Evolutionary conservation across 495 filamentous ascomycete genomes (phyloP).

Genomic region (Tuber brumale): DNA sequence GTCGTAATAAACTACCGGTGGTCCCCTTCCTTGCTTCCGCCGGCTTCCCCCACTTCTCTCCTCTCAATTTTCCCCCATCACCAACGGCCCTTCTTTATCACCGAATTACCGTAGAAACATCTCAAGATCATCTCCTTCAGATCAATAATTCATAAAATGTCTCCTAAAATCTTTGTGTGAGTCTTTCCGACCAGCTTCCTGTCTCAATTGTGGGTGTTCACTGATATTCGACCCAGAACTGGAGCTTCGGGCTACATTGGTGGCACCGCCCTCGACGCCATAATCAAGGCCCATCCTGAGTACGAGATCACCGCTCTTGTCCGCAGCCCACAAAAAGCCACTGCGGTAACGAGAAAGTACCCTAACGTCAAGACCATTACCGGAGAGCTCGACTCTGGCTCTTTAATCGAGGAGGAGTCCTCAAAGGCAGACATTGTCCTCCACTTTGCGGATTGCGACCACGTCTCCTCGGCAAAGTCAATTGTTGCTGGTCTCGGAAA

Average conservation of each 20-base stretch:
- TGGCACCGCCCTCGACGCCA: constrained; percentile 46
- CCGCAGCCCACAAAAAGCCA: constrained; percentile 42
- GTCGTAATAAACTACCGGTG: background rate
- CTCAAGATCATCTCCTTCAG: background rate
- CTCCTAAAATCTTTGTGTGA: constrained; percentile 39
- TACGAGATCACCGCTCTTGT: constrained; percentile 47
- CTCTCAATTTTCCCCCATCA: background rate
- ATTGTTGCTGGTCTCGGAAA: constrained; percentile 48
- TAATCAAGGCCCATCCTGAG: constrained; percentile 46
- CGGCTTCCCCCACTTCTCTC: background rate
- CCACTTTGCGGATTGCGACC: constrained; percentile 53
- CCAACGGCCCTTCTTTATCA: constrained; percentile 4
- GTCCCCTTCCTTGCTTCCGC: background rate
- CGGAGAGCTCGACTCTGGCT: constrained; percentile 51
- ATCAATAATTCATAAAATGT: constrained; percentile 23
- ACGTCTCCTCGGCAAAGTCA: constrained; percentile 49
- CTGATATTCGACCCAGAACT: constrained; percentile 39
- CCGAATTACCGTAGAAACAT: constrained; percentile 6
- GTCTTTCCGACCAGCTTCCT: background rate
- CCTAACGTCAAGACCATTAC: constrained; percentile 50
- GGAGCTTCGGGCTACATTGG: constrained; percentile 52
- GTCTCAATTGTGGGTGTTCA: background rate
- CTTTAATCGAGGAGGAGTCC: constrained; percentile 50
- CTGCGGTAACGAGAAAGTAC: constrained; percentile 41
- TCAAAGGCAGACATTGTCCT: constrained; percentile 55